Evolutionary conservation across 2,329 filamentous ascomycete species (phyloP), one percentile per base, ranked within the genome.

Genomic region (Colletotrichum lupini): DNA sequence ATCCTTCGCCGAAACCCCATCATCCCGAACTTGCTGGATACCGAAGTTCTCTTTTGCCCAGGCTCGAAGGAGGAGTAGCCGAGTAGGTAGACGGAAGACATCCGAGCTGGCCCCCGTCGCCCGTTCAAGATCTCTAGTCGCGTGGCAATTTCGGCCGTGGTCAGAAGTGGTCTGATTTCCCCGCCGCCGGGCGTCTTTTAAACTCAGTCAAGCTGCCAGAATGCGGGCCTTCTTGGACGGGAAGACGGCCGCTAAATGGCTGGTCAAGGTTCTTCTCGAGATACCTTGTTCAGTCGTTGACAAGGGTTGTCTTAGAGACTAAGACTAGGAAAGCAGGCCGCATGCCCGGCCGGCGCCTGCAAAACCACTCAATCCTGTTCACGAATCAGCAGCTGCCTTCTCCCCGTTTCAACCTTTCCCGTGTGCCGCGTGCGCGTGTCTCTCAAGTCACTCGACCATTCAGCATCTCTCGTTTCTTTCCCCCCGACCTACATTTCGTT

Each of bases 301-400:
- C 35, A 12, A 37, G 35, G 35, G 35, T 37, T 37, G 35, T 37
- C 11, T 19, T 24, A 14, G 60, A 9, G 12, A 9, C 32, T 19
- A 67, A 56, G 63, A 64, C 37, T 28, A 1, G 16, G 1, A 52
- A 42, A 24, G 3, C 22, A 19, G 69, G 69, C 7, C 65, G 69
- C 69, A 72, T 72, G 0, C 1, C 2, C 1, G 72, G 74, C 74
- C 74, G 72, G 74, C 74, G 74, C 61, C 74, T 74, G 74, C 72
- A 60, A 69, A 0, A 68, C 72, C 72, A 75, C 68, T 68, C 74
- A 67, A 26, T 26, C 71, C 4, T 4, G 0, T n/a, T 35, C 19
- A 16, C n/a, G 22, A 11, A 22, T 52, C 30, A 30, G 1, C 30
- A 30, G 30, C 30, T 30, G 30, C 14, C 46, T 19, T 52, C 46